Base-by-base conservation (phyloP, 192 early-diverging fungal genomes). In the Coemansia umbellata region DNA sequence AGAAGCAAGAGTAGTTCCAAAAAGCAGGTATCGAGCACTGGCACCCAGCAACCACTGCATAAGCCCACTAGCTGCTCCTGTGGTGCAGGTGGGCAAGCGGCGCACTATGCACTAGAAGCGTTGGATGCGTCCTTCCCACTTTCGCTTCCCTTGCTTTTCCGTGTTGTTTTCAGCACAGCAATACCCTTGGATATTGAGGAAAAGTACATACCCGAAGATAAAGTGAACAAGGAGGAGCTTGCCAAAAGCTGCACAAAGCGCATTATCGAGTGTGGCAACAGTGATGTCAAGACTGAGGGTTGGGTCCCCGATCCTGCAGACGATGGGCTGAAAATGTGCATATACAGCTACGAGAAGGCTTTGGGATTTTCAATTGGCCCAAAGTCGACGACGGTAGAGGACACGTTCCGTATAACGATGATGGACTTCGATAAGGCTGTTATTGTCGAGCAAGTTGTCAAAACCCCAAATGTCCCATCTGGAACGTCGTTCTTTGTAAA, bases 291-390 rank as follows among this genome's bases (percentile, higher is more conserved):
- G 21, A 69, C 70, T 18, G 70, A 69, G 47, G 62, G 62, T 26
- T 78, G 74, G 74, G 66, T 71, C 51, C 69, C 70, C 0, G 65
- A 71, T 26, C 65, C 70, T 1, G 50, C 30, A 17, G 69, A 66
- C 47, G 2, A 17, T 0, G 37, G 48, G 2, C 37, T 52, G 28
- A 69, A 73, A 15, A 73, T 58, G 59, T 75, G 74, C 37, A 58
- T 63, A 13, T 59, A 70, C 43, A 72, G 51, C 2, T 80, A 80
- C 36, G 70, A 72, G 13, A 71, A 68, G 39, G 74, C 69, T 5
- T 53, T 80, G 17, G 69, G 69, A 8, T 72, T 73, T 31, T 60
- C 78, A 0, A 77, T 80, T 31, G 78, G 78, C 3, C 78, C 78
- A 4, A 80, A 80, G 13, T 72, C 67, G 24, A 66, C 78, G 2